Evolutionary conservation across 305 asterid genomes (phyloP).

Genomic region (Solanum hybrid): DNA sequence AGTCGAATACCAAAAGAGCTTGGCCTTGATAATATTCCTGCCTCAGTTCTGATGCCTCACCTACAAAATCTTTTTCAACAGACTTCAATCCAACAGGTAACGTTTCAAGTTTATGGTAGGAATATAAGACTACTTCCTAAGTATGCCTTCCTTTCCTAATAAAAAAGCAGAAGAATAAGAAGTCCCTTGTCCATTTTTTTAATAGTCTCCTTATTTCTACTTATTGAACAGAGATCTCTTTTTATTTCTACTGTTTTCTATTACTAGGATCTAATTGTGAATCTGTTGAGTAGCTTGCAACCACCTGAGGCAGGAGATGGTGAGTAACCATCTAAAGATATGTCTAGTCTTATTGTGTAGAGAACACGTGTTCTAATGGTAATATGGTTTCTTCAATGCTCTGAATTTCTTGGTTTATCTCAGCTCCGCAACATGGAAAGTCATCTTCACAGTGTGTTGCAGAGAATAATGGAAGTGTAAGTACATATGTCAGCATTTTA

Average conservation of each 20-base stretch:
- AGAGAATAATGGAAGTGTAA: slow-evolving; percentile 85
- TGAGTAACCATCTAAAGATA: slow-evolving; percentile 26
- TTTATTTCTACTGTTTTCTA: neutral
- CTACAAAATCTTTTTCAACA: slow-evolving; percentile 96
- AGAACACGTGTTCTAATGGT: neutral
- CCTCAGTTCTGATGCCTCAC: slow-evolving; percentile 83
- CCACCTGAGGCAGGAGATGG: slow-evolving; percentile 56
- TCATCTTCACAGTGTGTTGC: slow-evolving; percentile 59
- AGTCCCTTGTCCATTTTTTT: neutral
- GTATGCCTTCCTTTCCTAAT: neutral
- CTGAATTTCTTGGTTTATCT: slow-evolving; percentile 19
- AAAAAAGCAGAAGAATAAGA: neutral
- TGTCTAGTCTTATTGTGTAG: neutral
- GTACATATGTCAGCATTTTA: slow-evolving; percentile 13
- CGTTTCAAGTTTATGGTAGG: neutral
- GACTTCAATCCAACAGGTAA: slow-evolving; percentile 90
- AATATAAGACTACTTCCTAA: neutral
- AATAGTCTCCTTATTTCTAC: neutral
- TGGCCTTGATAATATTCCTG: slow-evolving; percentile 51
- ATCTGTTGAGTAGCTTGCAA: slow-evolving; percentile 80
- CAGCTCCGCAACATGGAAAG: slow-evolving; percentile 86
- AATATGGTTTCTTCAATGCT: slow-evolving; percentile 2
- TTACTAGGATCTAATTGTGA: slow-evolving; percentile 77
- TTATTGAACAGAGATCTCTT: neutral
- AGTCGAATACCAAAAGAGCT: slow-evolving; percentile 53